Evolutionary conservation across 371 early-diverging fungal genomes (phyloP), one percentile per base, ranked within the genome.

Genomic region (Blyttiomyces sp.): DNA sequence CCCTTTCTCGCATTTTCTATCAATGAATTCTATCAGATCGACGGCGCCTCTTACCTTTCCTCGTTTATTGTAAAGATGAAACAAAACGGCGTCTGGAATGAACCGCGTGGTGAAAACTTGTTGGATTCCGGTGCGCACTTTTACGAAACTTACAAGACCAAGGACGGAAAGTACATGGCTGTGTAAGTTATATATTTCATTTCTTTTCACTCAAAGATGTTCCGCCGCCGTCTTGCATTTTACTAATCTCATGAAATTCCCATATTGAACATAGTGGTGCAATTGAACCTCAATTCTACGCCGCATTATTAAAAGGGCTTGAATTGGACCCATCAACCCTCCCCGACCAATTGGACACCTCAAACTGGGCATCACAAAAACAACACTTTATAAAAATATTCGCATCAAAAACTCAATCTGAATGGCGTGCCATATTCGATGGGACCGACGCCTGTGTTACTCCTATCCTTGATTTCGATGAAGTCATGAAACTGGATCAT

Each of bases 101-200:
- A 74, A 3, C 74, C 81, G 28, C 76, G 85, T 36, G 88, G 90
- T 1, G 73, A 73, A 0, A 86, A 85, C 56, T 71, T 81, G 66
- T 61, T 89, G 45, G 89, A 89, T 63, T 74, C 84, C 19, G 90
- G 88, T 2, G 86, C 90, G 5, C 88, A 75, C 36, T 89, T 86
- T 61, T 88, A 87, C 61, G 80, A 85, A 57, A 79, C 80, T 0
- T 89, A 89, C 67, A 69, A 81, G 66, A 88, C 89, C 19, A 84
- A 81, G 59, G 89, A 89, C 56, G 77, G 74, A 21, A 77, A 73
- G 27, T 86, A 69, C 55, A 85, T 89, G 82, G 82, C 87, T 11
- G 85, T 87, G 76, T 86, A 76, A 65, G 80, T 62, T 23, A 19
- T 23, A 17, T 35, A 59, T 4, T 21, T 21, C 17, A 4, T 16